Base-by-base conservation (phyloP, 2,329 filamentous ascomycete genomes). In the Colletotrichum sp. region DNA sequence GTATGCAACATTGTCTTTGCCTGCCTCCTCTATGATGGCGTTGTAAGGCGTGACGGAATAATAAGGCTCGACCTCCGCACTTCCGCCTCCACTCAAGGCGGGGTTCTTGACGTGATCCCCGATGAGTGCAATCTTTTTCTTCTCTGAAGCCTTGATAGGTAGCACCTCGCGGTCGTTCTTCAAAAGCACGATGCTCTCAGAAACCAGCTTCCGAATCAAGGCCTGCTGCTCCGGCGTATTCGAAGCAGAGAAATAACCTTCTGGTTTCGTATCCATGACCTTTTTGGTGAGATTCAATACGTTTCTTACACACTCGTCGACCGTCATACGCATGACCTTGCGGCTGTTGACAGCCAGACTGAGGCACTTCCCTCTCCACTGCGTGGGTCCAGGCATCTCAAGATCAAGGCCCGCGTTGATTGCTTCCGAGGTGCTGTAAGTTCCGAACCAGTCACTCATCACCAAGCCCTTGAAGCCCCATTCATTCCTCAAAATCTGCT, bases 21-120 rank as follows among this genome's bases (percentile, higher is more conserved):
- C 76, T 1, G 61, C 67, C 13, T 55, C 75, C 70, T 86, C 87
- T 24, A 87, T 89, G 78, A 96, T 94, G 8, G 93, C 94, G 71
- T 94, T 92, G 26, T 93, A 91, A 1, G 94, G 94, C 1, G 92
- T 95, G 18, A 95, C 88, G 61, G 93, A 93, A 74, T 93, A 92
- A 83, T 94, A 94, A 6, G 89, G 86, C 18, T 84, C 83, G 21
- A 91, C 83, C 1, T 91, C 89, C 2, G 93, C 93, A 10, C 91
- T 93, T 18, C 93, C 93, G 69, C 93, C 93, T 28, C 93, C 93
- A 77, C 77, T 79, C 26, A 80, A 73, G 4, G 79, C 73, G 2
- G 80, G 77, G 30, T 77, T 75, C 66, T 79, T 81, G 62, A 80
- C 69, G 55, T 82, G 75, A 32, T 77, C 79, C 7, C 80, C 80